Conservation (phyloP, 1,139 yeast genomes). For the Torulaspora pretoriensis region DNA sequence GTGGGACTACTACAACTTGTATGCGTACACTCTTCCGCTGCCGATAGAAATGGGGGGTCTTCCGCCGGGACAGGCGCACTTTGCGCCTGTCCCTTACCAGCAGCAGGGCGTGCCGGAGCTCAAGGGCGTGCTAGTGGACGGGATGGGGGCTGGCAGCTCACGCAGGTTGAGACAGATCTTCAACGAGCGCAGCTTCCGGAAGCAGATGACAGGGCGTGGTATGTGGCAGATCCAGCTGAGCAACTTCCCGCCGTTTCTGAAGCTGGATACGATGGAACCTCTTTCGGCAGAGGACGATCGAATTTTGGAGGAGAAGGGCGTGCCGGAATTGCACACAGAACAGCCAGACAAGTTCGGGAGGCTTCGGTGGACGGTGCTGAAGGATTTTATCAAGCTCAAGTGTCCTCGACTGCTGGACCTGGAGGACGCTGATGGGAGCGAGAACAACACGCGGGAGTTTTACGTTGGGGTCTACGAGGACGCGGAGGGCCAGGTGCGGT, state of each 20-base stretch:
- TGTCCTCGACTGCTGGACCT: conserved; percentile 30
- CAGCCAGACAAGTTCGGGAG: conserved; percentile 31
- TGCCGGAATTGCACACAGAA: conserved; percentile 12
- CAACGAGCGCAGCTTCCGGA: conserved; percentile 34
- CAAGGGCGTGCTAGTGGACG: not conserved
- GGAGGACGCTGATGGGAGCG: conserved; percentile 9
- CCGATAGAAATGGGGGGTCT: conserved; percentile 2
- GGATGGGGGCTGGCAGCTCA: conserved; percentile 12
- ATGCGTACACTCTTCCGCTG: conserved; percentile 26
- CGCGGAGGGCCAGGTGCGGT: conserved; percentile 24
- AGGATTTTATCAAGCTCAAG: conserved; percentile 34
- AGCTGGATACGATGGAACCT: conserved; percentile 23
- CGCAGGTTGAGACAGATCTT: conserved; percentile 30
- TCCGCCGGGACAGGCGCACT: not conserved
- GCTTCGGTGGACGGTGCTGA: conserved; percentile 34
- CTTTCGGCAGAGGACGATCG: conserved; percentile 11
- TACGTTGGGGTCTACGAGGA: conserved; percentile 37
- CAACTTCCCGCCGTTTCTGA: conserved; percentile 35
- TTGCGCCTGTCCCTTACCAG: conserved; percentile 4
- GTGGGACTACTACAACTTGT: conserved; percentile 34
- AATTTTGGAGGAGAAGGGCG: conserved; percentile 9
- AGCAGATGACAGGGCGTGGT: conserved; percentile 36
- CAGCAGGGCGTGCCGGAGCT: conserved; percentile 6
- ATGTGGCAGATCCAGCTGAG: conserved; percentile 34
- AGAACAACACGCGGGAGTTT: conserved; percentile 32